A percentile compares a stretch with the other conserved stretches of the same genome.
Conservation (phyloP, 2,329 filamentous ascomycete genomes). For the Phoma sp. region DNA sequence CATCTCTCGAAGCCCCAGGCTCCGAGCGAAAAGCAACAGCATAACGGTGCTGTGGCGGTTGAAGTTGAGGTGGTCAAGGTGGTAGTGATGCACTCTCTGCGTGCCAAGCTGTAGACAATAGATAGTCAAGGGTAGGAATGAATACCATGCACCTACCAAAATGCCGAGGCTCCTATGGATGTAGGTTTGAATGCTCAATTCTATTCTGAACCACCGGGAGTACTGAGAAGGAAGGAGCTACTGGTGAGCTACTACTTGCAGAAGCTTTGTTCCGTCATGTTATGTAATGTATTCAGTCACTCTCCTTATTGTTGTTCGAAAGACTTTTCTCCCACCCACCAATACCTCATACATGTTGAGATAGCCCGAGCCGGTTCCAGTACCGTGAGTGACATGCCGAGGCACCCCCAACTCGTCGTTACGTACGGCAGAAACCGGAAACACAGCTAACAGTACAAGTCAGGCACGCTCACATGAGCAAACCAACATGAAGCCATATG, state of each 20-base stretch:
- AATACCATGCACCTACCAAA: no score
- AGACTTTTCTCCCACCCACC: not conserved
- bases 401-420: slow-evolving; percentile 11
- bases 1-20: slow-evolving; percentile 17
- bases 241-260: not conserved
- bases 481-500: slow-evolving; percentile 2
- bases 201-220: no score
- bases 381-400: slow-evolving; percentile 18
- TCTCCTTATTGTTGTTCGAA: not conserved
- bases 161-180: no score
- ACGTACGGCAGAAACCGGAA: slow-evolving; percentile 23
- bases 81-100: slow-evolving; percentile 12
- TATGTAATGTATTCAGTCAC: not conserved
- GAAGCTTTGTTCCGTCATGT: not conserved
- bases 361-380: slow-evolving; percentile 5
- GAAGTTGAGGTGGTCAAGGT: not conserved
- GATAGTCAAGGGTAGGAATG: not conserved
- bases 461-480: slow-evolving; percentile 12
- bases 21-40: not conserved
- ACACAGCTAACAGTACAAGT: not conserved
- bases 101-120: slow-evolving; percentile 12
- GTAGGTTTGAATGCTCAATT: no score
- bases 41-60: not conserved
- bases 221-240: not conserved
- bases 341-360: not conserved